phyloP scores from a whole-genome alignment of 768 basidiomycete genomes.

The Mycena maculata region DNA sequence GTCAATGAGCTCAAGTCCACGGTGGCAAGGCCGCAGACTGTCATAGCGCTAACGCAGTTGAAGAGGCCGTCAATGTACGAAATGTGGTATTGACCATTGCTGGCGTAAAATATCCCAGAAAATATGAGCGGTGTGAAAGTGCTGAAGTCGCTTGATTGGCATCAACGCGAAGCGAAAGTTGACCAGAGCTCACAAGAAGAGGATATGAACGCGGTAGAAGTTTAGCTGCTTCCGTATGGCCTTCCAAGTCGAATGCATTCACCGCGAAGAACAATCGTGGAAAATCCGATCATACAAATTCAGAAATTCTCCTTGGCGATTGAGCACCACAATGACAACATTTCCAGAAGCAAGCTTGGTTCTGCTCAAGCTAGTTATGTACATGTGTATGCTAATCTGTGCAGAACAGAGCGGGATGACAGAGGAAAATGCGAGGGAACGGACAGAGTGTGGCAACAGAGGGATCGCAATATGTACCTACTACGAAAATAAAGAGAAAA shows the following conservation, averaged over 20 bases:
- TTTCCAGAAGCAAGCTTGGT: conserved; percentile 32
- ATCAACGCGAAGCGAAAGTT: conserved; percentile 13
- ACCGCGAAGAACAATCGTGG: background rate
- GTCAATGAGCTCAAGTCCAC: conserved; percentile 78
- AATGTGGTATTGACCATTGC: conserved; percentile 79
- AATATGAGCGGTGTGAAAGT: conserved; percentile 83
- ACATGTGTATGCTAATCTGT: conserved; percentile 31
- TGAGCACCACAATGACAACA: background rate
- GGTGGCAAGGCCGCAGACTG: conserved; percentile 80
- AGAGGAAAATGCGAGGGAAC: conserved; percentile 19
- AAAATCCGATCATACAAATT: background rate
- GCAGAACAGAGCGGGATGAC: conserved; percentile 31
- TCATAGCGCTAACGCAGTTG: conserved; percentile 81
- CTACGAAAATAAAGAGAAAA: conserved; percentile 26
- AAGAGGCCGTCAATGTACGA: conserved; percentile 83
- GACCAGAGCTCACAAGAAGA: conserved; percentile 64
- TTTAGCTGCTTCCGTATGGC: conserved; percentile 64
- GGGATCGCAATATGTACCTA: conserved; percentile 28
- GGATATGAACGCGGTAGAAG: conserved; percentile 72
- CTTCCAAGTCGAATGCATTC: conserved; percentile 39
- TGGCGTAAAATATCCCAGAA: conserved; percentile 85
- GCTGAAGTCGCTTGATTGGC: conserved; percentile 50
- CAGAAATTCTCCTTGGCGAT: too few relatives aligned
- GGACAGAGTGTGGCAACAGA: conserved; percentile 34
- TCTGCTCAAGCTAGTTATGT: conserved; percentile 34